Evolutionary conservation across 2,329 filamentous ascomycete species (phyloP).

Genomic region (Aureobasidium sp.): DNA sequence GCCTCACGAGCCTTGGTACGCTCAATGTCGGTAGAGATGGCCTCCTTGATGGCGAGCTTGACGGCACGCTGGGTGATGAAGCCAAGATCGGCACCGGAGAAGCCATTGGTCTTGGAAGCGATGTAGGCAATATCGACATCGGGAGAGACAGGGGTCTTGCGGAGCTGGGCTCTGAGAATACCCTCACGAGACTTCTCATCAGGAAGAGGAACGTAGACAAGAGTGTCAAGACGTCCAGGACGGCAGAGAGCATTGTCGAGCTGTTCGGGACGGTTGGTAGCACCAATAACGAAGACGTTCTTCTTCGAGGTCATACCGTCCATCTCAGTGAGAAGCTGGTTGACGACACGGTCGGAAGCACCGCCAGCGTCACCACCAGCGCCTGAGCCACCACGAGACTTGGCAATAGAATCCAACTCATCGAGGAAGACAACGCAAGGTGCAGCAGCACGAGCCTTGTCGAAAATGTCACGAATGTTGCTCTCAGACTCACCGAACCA

Average conservation of each 20-base stretch:
- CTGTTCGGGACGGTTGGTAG: constrained; percentile 97
- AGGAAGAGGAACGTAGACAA: constrained; percentile 95
- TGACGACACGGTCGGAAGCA: constrained; percentile 98
- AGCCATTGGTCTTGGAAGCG: constrained; percentile 93
- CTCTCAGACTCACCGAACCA: constrained; percentile 99
- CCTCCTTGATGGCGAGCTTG: constrained; percentile 98
- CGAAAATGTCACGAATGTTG: constrained; percentile 99
- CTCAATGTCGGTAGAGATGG: constrained; percentile 83
- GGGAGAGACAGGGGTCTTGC: constrained; percentile 86
- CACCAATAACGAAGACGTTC: constrained; percentile 99
- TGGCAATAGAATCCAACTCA: constrained; percentile 97
- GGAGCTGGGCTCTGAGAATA: constrained; percentile 91
- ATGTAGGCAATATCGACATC: constrained; percentile 91
- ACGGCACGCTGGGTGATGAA: constrained; percentile 98
- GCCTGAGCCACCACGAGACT: constrained; percentile 96
- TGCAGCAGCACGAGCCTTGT: constrained; percentile 96
- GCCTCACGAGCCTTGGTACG: constrained; percentile 84
- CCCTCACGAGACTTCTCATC: constrained; percentile 82
- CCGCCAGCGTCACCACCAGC: constrained; percentile 93
- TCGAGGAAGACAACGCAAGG: constrained; percentile 99
- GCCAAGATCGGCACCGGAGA: constrained; percentile 98
- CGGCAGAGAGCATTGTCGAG: constrained; percentile 96
- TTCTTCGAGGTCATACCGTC: constrained; percentile 99
- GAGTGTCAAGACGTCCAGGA: constrained; percentile 95
- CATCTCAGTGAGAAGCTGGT: constrained; percentile 99